Evolutionary conservation across 805 yeast species (phyloP).

Genomic region (Candida orba): DNA sequence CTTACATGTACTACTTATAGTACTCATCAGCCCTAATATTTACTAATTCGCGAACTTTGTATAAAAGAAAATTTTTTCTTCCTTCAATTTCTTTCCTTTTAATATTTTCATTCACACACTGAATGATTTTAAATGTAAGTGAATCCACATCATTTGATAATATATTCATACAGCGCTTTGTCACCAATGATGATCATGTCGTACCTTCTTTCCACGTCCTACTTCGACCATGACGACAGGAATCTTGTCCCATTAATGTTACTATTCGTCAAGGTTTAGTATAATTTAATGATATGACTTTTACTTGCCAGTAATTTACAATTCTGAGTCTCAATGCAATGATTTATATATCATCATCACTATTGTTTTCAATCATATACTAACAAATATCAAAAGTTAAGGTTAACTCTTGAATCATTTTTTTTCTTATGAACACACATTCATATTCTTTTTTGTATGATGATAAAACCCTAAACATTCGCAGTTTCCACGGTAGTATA

Average conservation of each 20-base stretch:
- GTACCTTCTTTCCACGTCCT: conserved; percentile 90
- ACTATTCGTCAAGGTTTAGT: conserved; percentile 19
- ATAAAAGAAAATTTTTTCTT: conserved; percentile 1
- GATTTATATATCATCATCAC: not conserved
- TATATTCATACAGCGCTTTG: not conserved
- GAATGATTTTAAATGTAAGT: not conserved
- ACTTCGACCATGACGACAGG: conserved; percentile 86
- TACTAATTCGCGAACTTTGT: not conserved
- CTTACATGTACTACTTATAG: too few relatives aligned
- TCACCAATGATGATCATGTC: conserved; percentile 35
- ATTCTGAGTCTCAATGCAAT: conserved; percentile 39
- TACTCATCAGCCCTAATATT: conserved; percentile 6
- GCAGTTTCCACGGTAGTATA: conserved; percentile 95
- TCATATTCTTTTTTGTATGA: conserved; percentile 38
- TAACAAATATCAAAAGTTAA: conserved; percentile 3
- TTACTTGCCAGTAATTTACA: conserved; percentile 80
- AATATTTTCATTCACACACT: too few relatives aligned
- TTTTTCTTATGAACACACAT: too few relatives aligned
- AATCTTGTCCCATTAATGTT: conserved; percentile 24
- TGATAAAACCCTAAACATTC: conserved; percentile 79
- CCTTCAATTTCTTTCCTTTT: not conserved
- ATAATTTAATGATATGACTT: conserved; percentile 34
- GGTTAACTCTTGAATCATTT: conserved; percentile 2
- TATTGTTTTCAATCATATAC: not conserved
- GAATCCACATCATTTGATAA: too few relatives aligned